Evolutionary conservation across 2,329 filamentous ascomycete genomes (phyloP).

Genomic region (Coniochaeta sp.): DNA sequence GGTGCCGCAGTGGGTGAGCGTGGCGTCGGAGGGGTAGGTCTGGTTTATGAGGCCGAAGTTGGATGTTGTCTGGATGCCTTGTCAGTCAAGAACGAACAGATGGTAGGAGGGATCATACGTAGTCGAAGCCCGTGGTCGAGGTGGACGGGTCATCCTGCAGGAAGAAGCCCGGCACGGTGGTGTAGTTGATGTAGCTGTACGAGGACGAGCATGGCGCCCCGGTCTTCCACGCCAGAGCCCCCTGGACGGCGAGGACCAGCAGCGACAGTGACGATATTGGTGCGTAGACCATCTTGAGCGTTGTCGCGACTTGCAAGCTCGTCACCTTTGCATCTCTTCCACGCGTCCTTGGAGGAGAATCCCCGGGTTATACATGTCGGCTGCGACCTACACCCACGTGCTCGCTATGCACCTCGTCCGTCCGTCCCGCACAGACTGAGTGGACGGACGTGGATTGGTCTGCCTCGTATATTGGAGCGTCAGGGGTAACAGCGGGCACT

Average conservation of each 20-base stretch:
- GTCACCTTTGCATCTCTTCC: no score
- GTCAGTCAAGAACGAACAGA: not conserved
- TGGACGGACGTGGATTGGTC: not conserved
- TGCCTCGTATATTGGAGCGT: not conserved
- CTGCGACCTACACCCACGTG: not conserved
- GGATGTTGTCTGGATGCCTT: conserved; percentile 36
- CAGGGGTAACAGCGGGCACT: not conserved
- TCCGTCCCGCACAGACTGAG: not conserved
- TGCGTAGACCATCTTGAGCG: not conserved
- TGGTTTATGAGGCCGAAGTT: conserved; percentile 63
- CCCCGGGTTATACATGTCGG: not conserved
- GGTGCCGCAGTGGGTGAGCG: conserved; percentile 26
- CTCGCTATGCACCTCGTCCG: not conserved
- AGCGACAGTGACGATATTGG: not conserved
- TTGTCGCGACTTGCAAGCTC: not conserved
- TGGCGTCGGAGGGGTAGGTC: conserved; percentile 48
- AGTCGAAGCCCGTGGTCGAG: conserved; percentile 52
- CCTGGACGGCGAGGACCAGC: not conserved
- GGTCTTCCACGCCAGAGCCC: not conserved
- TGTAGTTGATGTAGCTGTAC: conserved; percentile 36
- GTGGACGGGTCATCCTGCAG: conserved; percentile 54
- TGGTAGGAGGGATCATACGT: conserved; percentile 35
- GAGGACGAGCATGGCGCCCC: not conserved
- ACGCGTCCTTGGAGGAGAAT: no score
- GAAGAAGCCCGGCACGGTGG: conserved; percentile 55